Evolutionary conservation across 2,329 filamentous ascomycete species (phyloP), one percentile per base, ranked within the genome.

Genomic region (Huntiella omanensis): DNA sequence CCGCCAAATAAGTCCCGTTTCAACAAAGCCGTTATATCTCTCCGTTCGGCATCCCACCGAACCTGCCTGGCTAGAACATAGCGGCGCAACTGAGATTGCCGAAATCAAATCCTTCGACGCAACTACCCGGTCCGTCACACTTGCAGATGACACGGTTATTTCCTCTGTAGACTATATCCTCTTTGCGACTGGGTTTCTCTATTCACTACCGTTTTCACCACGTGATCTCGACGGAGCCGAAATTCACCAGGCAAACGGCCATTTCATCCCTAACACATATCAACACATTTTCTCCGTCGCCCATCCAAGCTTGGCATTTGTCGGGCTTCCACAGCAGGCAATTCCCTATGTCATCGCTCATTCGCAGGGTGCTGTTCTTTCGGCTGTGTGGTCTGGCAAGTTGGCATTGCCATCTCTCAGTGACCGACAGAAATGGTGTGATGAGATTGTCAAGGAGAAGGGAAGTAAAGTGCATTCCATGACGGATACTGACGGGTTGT

Each of bases 151-250:
- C 2, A 66, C 66, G 0, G 56, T 79, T 7, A 81, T 85, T 55
- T 62, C 63, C 3, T 64, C 77, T 33, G 61, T 96, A 47, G 87
- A 95, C 55, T 71, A 75, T 1, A 64, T 95, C 4, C 58, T 96
- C 22, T 95, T 88, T 60, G 87, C 83, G 58, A 95, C 88, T 0
- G 88, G 88, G 0, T 96, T 92, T 55, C 73, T 93, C 48, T 94
- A 83, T 61, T 77, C 79, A 4, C 82, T 81, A 49, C 85, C 86
- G 0, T 95, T 94, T 56, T 58, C 80, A 4, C 57, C 59, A 10
- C 57, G 61, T 19, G 53, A 72, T 4, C 15, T 43, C 15, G 10
- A 13, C 2, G 40, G 40, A 28, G 55, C 62, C 11, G 60, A 58
- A 7, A 65, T 73, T 0, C 57, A 85, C 2, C 68, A 87, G 47